Evolutionary conservation across 2,329 filamentous ascomycete genomes (phyloP).

Genomic region (Exophiala xenobiotica): DNA sequence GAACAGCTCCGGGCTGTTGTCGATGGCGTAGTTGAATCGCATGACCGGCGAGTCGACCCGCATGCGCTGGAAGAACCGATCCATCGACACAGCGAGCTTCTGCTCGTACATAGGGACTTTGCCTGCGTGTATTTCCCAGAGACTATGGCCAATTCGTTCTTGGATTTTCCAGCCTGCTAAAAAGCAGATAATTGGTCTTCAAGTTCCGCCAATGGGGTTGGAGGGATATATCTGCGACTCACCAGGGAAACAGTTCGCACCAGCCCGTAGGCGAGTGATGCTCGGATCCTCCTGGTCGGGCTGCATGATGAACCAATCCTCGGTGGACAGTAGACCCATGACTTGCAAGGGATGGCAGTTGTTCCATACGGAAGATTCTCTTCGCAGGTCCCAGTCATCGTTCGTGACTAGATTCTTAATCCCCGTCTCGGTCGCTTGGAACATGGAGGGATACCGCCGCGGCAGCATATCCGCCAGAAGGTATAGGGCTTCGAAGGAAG

Average conservation of each 20-base stretch:
- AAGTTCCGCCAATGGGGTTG: too few relatives aligned
- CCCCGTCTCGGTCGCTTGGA: background rate
- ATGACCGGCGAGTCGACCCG: conserved; percentile 3
- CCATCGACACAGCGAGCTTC: conserved; percentile 3
- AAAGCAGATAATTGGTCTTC: background rate
- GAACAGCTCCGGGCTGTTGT: conserved; percentile 4
- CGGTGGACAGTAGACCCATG: conserved; percentile 7
- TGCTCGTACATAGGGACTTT: conserved; percentile 7
- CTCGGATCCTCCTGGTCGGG: background rate
- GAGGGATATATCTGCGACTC: too few relatives aligned
- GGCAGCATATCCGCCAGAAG: conserved; percentile 2
- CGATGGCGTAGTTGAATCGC: conserved; percentile 11
- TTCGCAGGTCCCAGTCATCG: conserved; percentile 5
- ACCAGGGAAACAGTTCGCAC: conserved; percentile 5
- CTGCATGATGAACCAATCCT: conserved; percentile 9
- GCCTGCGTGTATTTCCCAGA: conserved; percentile 4
- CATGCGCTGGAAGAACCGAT: conserved; percentile 5
- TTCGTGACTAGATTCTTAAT: conserved; percentile 4
- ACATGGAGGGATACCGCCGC: conserved; percentile 5
- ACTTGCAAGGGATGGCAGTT: conserved; percentile 4
- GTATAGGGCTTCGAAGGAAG: conserved; percentile 7
- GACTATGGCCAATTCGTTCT: conserved; percentile 6
- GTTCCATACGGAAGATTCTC: background rate
- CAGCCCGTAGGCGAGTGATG: background rate
- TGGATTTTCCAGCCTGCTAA: conserved; percentile 3